phyloP scores from a whole-genome alignment of 2,329 filamentous ascomycete species.

The Sporothrix sp. region DNA sequence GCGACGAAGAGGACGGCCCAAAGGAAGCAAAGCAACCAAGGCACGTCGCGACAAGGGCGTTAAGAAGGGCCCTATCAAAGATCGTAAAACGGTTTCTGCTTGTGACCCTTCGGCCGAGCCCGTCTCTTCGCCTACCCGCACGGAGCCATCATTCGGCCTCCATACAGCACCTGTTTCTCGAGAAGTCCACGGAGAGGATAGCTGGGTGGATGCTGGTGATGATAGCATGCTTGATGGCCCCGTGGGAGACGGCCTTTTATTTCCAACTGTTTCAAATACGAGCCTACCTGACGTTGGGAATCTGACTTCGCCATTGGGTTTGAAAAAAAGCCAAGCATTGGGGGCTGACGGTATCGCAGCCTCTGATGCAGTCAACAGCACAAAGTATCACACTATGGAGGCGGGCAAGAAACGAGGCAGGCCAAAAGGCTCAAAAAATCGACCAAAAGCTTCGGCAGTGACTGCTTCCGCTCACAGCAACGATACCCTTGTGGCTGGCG shows the following conservation, averaged over 20 bases:
- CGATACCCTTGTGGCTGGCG: background rate
- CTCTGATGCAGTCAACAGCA: background rate
- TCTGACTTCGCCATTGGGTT: background rate
- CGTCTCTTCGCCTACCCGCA: background rate
- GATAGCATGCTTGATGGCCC: conserved; percentile 26
- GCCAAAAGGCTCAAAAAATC: conserved; percentile 44
- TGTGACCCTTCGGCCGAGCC: background rate
- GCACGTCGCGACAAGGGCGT: conserved; percentile 39
- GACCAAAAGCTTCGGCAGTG: conserved; percentile 26
- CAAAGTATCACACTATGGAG: background rate
- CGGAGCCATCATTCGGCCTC: background rate
- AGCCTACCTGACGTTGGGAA: background rate
- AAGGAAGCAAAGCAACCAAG: conserved; percentile 44
- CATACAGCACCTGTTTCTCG: background rate
- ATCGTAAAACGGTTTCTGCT: conserved; percentile 9
- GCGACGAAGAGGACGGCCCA: conserved; percentile 43
- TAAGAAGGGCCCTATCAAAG: conserved; percentile 34
- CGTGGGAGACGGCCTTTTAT: conserved; percentile 14
- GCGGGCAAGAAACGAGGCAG: conserved; percentile 34
- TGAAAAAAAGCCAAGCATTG: background rate
- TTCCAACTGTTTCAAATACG: conserved; percentile 1
- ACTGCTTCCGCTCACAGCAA: no score
- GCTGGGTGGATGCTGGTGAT: conserved; percentile 38
- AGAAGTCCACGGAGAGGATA: conserved; percentile 27
- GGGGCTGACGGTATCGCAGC: background rate